Conservation (phyloP, 177 flowering plant genomes). For the Viscum album region DNA sequence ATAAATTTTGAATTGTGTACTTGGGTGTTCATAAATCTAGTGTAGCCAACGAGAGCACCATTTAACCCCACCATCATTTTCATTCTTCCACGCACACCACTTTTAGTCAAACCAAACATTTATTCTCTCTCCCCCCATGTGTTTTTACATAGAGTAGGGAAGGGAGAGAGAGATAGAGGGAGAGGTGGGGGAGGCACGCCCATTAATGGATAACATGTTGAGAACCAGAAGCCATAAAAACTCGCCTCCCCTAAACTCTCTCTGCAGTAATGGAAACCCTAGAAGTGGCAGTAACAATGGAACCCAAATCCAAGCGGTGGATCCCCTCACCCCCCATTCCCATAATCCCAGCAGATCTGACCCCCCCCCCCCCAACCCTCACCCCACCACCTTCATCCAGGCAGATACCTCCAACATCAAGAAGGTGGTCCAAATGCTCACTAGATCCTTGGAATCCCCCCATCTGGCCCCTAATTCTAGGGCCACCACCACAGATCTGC, state of each 20-base stretch:
- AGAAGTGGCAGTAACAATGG: slow-evolving; percentile 18
- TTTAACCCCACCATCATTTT: too few species aligned
- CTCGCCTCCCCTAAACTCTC: slow-evolving; percentile 19
- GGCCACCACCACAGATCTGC: slow-evolving; percentile 14
- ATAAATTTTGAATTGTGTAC: too few species aligned
- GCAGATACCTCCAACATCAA: slow-evolving; percentile 58
- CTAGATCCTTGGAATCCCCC: slow-evolving; percentile 45
- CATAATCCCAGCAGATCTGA: slow-evolving; percentile 37
- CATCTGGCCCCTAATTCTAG: slow-evolving; percentile 16
- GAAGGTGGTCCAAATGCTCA: slow-evolving; percentile 62
- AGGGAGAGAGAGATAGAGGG: too few species aligned
- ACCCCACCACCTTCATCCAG: slow-evolving; percentile 66
- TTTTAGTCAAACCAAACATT: too few species aligned
- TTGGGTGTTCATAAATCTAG: too few species aligned
- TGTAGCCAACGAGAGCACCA: too few species aligned
- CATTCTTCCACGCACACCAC: too few species aligned
- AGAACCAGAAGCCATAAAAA: too few species aligned
- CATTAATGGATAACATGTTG: slow-evolving; percentile 27
- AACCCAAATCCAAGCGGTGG: slow-evolving; percentile 2
- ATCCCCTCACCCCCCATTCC: slow-evolving; percentile 13
- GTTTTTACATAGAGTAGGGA: too few species aligned
- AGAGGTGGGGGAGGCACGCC: too few species aligned
- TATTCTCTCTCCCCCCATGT: too few species aligned
- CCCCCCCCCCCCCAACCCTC: slow-evolving; percentile 30
- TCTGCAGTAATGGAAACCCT: slow-evolving; percentile 14